Percentiles rank a stretch among this genome's conserved stretches.
These are phyloP conservation scores for Botryotinia narcissicola DNA, from an alignment of 2,329 filamentous ascomycete genomes.

Conservation along the genomic window DNA sequence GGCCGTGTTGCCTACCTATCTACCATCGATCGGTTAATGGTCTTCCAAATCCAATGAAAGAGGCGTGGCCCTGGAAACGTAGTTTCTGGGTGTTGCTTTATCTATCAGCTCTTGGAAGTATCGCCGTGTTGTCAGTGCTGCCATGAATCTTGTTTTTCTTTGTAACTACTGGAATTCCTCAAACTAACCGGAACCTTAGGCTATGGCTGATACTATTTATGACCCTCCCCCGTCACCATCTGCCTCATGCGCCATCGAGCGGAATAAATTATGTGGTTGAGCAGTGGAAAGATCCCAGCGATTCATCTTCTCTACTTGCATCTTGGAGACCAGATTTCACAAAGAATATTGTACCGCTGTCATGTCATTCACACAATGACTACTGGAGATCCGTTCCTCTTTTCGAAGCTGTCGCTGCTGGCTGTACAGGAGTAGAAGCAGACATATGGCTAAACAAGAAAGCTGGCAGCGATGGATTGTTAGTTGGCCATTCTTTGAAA, in stretches of 20 bases:
- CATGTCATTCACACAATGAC: conserved; percentile 51
- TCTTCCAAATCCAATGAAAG: not conserved
- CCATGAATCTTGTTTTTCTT: not conserved
- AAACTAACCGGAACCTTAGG: conserved; percentile 1
- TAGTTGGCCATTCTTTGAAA: conserved; percentile 54
- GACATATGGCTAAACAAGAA: conserved; percentile 59
- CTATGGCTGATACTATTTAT: not conserved
- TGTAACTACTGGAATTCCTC: not conserved
- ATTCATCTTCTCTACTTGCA: conserved; percentile 1
- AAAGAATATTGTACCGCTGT: not conserved
- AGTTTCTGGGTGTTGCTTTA: not conserved
- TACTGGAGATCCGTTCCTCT: conserved; percentile 50
- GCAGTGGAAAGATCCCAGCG: not conserved
- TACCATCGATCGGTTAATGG: not conserved
- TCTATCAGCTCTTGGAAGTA: not conserved
- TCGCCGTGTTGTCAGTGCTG: conserved; percentile 11
- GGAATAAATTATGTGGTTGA: not conserved
- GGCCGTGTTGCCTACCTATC: not conserved
- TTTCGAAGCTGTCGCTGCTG: conserved; percentile 53
- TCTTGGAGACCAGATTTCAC: conserved; percentile 3
- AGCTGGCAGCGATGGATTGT: conserved; percentile 42
- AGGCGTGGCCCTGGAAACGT: not conserved
- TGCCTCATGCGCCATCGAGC: not conserved
- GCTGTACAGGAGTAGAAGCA: conserved; percentile 57
- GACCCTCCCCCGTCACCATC: not conserved